Conservation (phyloP, 768 basidiomycete genomes). For the Clitopilus hobsonii region DNA sequence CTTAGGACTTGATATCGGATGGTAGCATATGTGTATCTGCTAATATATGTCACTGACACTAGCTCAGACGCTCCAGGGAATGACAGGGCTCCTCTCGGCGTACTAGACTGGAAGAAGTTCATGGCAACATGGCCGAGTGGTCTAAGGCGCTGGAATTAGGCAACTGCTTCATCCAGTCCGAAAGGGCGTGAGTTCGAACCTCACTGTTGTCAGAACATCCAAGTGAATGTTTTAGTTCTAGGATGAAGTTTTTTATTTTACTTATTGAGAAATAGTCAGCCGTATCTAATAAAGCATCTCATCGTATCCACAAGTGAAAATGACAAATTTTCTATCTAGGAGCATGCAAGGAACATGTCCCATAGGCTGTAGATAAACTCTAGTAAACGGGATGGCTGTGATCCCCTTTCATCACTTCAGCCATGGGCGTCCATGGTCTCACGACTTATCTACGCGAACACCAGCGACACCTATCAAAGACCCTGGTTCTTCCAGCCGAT, state of each 20-base stretch:
- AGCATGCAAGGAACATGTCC: too few relatives aligned
- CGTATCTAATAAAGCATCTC: too few relatives aligned
- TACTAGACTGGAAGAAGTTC: too few relatives aligned
- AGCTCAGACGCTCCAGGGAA: too few relatives aligned
- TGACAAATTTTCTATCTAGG: too few relatives aligned
- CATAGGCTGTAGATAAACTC: not conserved
- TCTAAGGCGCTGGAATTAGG: constrained; percentile 60
- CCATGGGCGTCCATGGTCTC: constrained; percentile 52
- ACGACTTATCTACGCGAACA: constrained; percentile 50
- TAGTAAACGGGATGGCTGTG: not conserved
- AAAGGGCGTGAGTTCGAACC: constrained; percentile 16
- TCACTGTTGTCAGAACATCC: constrained; percentile 9
- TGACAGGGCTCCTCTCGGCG: too few relatives aligned
- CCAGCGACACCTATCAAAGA: constrained; percentile 33
- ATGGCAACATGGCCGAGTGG: constrained; percentile 55
- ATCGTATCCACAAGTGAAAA: too few relatives aligned
- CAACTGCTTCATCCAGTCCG: constrained; percentile 11
- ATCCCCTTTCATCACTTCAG: not conserved
- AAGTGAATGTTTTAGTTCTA: not conserved
- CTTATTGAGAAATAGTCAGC: not conserved
- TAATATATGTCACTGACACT: not conserved
- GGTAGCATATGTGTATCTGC: not conserved
- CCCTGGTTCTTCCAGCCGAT: constrained; percentile 16
- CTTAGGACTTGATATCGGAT: not conserved
- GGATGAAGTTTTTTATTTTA: not conserved